Evolutionary conservation across 1,284 basidiomycete genomes (phyloP), one percentile per base, ranked within the genome.

Genomic region (Polyporus tsugae): DNA sequence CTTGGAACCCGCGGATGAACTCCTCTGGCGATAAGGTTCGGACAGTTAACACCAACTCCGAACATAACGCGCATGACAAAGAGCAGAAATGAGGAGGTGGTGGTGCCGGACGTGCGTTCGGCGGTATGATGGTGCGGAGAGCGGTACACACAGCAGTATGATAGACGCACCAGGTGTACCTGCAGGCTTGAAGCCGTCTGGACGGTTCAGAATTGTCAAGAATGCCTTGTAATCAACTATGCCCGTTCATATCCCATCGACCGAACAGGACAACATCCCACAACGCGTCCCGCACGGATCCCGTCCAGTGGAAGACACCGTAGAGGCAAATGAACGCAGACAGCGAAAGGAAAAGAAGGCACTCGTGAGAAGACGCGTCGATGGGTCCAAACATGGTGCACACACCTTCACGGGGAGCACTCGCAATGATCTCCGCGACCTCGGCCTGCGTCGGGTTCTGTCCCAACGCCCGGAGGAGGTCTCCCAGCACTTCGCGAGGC

Each of bases 391-490:
- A 25, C 22, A 22, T 38, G 57, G 36, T 2, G 49, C 69, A 82
- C 88, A 76, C 78, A 92, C 94, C 91, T 71, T 96, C 95, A 70
- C 90, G 84, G 33, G 94, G 93, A 9, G 95, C 91, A 52, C 82
- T 79, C 19, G 85, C 82, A 58, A 94, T 89, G 71, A 99, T 91
- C 39, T 96, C 93, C 9, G 89, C 88, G 0, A 99, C 96, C 81
- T 99, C 96, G 35, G 95, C 93, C 81, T 99, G 97, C 0, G 98
- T 99, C 6, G 97, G 97, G 81, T 99, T 99, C 85, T 99, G 97
- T 0, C 98, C 98, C 0, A 99, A 84, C 0, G 96, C 96, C 62
- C 98, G 91, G 22, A 99, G 84, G 7, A 99, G 89, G 82, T 99
- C 97, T n/a, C 97, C 97, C 1, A 99, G 85, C 0, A 91, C 93